Evolutionary conservation across 2,329 filamentous ascomycete species (phyloP).

Genomic region (Trichoderma arundinaceum): DNA sequence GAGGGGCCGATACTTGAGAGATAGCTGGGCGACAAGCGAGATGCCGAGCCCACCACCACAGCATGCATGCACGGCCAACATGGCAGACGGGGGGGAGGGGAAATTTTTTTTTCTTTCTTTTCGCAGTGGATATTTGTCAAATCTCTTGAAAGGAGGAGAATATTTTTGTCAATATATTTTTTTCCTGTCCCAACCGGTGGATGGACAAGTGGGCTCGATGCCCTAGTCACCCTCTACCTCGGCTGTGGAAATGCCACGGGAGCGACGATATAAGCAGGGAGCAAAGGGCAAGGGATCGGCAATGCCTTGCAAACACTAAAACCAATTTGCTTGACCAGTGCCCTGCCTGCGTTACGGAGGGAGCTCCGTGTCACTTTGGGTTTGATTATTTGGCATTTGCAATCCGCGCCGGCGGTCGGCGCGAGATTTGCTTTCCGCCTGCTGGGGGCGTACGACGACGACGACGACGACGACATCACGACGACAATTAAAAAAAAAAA

Average conservation of each 20-base stretch:
- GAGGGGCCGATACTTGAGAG: not conserved
- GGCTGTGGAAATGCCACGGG: not conserved
- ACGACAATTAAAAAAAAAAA: too few relatives aligned
- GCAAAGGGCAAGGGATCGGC: not conserved
- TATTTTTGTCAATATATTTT: not conserved
- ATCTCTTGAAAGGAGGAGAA: not conserved
- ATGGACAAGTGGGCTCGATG: not conserved
- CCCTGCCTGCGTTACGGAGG: too few relatives aligned
- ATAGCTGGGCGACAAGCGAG: conserved; percentile 24
- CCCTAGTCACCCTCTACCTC: not conserved
- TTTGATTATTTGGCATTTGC: conserved; percentile 8
- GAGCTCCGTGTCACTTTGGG: not conserved
- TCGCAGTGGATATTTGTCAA: not conserved
- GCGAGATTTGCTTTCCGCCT: not conserved
- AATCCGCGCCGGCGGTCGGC: conserved; percentile 13
- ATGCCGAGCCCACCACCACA: conserved; percentile 14
- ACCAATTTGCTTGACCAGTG: too few relatives aligned
- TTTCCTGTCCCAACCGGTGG: not conserved
- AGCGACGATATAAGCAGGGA: not conserved
- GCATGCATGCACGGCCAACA: conserved; percentile 26
- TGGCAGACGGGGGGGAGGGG: conserved; percentile 17
- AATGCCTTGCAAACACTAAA: not conserved
- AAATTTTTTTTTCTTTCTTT: conserved; percentile 13
- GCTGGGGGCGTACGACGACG: too few relatives aligned
- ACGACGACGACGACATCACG: too few relatives aligned